These are phyloP conservation scores for Trebouxiophyceae sp. DNA, from an alignment of 163 green algal genomes.

Conservation along the genomic window DNA sequence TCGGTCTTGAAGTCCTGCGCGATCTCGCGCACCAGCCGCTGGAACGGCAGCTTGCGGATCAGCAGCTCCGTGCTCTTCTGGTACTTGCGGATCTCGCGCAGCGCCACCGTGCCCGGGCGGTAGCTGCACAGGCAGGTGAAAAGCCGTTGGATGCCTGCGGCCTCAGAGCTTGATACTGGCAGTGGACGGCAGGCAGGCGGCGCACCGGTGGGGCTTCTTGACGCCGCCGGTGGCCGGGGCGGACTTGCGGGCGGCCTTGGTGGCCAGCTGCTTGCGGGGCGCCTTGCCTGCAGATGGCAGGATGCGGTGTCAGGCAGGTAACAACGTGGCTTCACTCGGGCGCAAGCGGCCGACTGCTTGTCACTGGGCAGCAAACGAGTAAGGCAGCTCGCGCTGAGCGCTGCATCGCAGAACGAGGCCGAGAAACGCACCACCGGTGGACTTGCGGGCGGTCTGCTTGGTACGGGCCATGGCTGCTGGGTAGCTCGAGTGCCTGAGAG, in stretches of 20 bases:
- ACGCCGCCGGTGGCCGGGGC: conserved; percentile 54
- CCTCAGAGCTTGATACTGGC: no score
- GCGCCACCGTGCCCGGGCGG: conserved; percentile 56
- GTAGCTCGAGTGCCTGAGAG: no score
- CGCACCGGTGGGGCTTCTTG: conserved; percentile 54
- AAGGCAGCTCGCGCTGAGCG: no score
- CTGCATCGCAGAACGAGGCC: no score
- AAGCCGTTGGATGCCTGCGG: no score
- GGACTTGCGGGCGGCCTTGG: conserved; percentile 56
- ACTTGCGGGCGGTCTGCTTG: conserved; percentile 77
- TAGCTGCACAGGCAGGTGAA: conserved; percentile 44
- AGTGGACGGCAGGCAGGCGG: not conserved
- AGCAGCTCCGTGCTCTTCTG: conserved; percentile 86
- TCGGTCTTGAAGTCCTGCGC: conserved; percentile 92
- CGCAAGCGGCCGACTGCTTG: no score
- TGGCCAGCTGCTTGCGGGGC: conserved; percentile 57
- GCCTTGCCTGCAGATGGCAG: conserved; percentile 38
- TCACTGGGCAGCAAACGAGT: no score
- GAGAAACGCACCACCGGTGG: no score
- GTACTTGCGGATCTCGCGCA: conserved; percentile 82
- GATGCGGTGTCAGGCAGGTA: conserved; percentile 59
- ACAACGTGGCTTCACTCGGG: conserved; percentile 48
- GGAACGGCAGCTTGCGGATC: conserved; percentile 89
- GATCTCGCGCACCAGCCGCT: conserved; percentile 84
- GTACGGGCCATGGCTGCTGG: conserved; percentile 80